Conservation (phyloP, 495 filamentous ascomycete genomes). For the Tuber calosporum region DNA sequence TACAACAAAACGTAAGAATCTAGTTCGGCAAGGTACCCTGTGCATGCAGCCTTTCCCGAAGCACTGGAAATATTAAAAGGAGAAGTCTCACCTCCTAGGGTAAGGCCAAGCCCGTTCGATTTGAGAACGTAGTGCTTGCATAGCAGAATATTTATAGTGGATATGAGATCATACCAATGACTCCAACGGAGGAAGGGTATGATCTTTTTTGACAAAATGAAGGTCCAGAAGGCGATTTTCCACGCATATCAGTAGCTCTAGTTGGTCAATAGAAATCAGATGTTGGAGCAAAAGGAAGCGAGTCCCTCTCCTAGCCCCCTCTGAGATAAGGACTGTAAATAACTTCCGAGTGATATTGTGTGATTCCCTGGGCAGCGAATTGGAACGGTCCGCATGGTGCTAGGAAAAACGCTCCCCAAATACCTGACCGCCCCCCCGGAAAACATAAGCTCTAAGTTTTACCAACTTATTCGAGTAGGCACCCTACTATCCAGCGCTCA, state of each 20-base stretch:
- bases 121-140: slow-evolving; percentile 28
- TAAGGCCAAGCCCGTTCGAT: slow-evolving; percentile 46
- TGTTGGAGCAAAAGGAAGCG: neutral
- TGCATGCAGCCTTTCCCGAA: slow-evolving; percentile 71
- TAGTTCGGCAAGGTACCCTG: slow-evolving; percentile 92
- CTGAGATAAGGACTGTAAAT: neutral
- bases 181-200: slow-evolving; percentile 77
- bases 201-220: slow-evolving; percentile 84
- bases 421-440: neutral
- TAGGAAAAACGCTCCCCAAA: neutral
- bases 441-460: neutral
- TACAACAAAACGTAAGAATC: slow-evolving; percentile 82
- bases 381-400: neutral
- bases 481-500: neutral
- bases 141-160: slow-evolving; percentile 71
- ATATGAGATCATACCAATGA: slow-evolving; percentile 87
- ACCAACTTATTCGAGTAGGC: neutral
- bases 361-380: neutral
- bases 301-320: neutral
- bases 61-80: slow-evolving; percentile 70
- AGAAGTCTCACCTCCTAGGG: slow-evolving; percentile 75
- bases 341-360: neutral
- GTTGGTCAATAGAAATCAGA: neutral
- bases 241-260: neutral
- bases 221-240: slow-evolving; percentile 79